Evolutionary conservation across 1,284 basidiomycete species (phyloP).

Genomic region (Moesziomyces antarcticus): DNA sequence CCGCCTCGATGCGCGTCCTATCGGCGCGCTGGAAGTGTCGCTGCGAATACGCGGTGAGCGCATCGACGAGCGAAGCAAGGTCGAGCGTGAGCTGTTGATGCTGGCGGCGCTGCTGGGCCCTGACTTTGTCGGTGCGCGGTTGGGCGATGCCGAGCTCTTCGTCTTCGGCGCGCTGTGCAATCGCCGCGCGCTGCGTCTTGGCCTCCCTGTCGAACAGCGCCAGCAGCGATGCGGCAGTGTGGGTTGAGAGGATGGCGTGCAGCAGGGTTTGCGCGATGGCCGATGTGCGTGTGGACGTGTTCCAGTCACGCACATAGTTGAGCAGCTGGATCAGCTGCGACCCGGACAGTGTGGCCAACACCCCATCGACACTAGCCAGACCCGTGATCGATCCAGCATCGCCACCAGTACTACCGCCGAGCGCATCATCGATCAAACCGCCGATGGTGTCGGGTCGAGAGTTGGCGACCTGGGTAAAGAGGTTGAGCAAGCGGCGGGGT

Average conservation of each 20-base stretch:
- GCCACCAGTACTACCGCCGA: neutral
- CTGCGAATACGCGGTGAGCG: slow-evolving; percentile 90
- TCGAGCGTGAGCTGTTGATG: slow-evolving; percentile 70
- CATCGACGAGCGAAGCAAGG: slow-evolving; percentile 78
- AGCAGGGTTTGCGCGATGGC: slow-evolving; percentile 87
- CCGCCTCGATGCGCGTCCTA: slow-evolving; percentile 88
- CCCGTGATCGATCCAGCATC: slow-evolving; percentile 55
- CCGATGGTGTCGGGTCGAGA: slow-evolving; percentile 32
- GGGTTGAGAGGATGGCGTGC: slow-evolving; percentile 81
- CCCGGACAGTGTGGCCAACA: slow-evolving; percentile 78
- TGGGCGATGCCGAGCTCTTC: slow-evolving; percentile 28
- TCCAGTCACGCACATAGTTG: slow-evolving; percentile 89
- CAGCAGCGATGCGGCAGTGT: slow-evolving; percentile 78
- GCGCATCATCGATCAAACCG: slow-evolving; percentile 7
- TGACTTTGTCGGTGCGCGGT: slow-evolving; percentile 7
- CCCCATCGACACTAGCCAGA: slow-evolving; percentile 68
- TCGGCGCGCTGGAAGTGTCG: slow-evolving; percentile 88
- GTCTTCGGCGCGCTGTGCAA: slow-evolving; percentile 23
- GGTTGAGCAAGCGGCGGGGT: slow-evolving; percentile 82
- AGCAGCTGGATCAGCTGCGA: slow-evolving; percentile 84
- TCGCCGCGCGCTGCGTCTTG: slow-evolving; percentile 8
- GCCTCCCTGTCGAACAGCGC: slow-evolving; percentile 73
- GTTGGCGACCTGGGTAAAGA: slow-evolving; percentile 74
- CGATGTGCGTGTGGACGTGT: slow-evolving; percentile 86
- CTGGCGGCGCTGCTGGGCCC: slow-evolving; percentile 38